Evolutionary conservation across 345 rosid genomes (phyloP), one percentile per base, ranked within the genome.

Genomic region (Nephelium lappaceum): DNA sequence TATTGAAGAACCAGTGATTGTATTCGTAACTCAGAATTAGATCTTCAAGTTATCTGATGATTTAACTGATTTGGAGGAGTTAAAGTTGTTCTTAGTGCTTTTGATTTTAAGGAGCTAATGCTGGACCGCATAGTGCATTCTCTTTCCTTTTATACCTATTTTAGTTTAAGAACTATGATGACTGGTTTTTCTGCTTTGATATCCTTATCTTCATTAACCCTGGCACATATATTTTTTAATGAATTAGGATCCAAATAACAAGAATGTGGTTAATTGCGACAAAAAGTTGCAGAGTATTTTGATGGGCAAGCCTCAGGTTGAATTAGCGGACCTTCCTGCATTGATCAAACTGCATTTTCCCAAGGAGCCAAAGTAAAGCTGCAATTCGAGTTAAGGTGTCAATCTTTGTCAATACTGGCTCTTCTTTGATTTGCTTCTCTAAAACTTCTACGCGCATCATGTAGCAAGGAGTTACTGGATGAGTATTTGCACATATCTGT

Each of bases 281-380:
- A 88, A 85, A 57, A 93, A 91, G 86, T 80, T 95, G 82, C 90
- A 85, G 81, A 83, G 88, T 43, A 91, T 95, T 73, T 84, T 94
- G 79, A 76, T 90, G 75, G 97, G 98, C 47, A 93, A 90, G 89
- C 57, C 86, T 65, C 95, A 75, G 84, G 92, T 95, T 81, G 98
- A 91, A 49, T 86, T 94, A 1, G 92, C 82, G 5, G 97, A 95
- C 71, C 99, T 95, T 76, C 98, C 98, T 66, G 86, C 87, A 14
- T 80, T 95, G 45, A 86, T 95, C 89, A 94, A 91, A 81, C 79
- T 91, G 77, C 99, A 94, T 86, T 91, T 93, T 74, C 95, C 97
- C 4, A 93, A 92, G 76, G 81, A 38, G 73, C 82, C 85, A 41
- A 93, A 92, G 88, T 92, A 85, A 21, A 85, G 73, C 66, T 60